A percentile compares a stretch with the other conserved stretches of the same genome.
Evolutionary conservation across 2,329 filamentous ascomycete genomes (phyloP).

Genomic region (Beauveria varroae): DNA sequence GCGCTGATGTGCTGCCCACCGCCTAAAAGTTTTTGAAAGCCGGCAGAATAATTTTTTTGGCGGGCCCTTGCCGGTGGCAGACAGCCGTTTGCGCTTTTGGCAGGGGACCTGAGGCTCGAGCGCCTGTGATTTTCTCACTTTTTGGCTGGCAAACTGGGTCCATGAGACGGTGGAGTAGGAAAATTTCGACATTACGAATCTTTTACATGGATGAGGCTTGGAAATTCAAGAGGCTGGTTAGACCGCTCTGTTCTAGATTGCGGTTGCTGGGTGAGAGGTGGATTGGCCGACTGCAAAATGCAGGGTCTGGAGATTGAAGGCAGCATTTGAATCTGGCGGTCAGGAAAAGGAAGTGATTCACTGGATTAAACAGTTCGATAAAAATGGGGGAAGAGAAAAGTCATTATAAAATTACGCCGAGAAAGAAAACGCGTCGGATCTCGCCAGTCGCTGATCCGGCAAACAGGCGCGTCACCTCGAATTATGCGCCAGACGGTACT

Average conservation of each 20-base stretch:
- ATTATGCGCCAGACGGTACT: neutral
- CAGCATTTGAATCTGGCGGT: neutral
- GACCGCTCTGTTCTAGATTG: conserved; percentile 2
- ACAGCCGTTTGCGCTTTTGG: neutral
- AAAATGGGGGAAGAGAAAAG: neutral
- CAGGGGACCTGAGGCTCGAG: neutral
- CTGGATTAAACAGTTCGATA: too few species aligned
- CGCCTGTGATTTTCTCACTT: neutral
- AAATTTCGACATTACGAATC: neutral
- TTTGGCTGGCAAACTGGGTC: neutral
- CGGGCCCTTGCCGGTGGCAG: neutral
- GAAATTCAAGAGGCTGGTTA: neutral
- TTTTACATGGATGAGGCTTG: neutral
- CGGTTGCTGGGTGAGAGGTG: conserved; percentile 5
- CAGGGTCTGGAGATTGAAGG: conserved; percentile 11
- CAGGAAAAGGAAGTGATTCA: neutral
- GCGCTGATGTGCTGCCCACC: conserved; percentile 21
- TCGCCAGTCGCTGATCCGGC: neutral
- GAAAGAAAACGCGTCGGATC: neutral
- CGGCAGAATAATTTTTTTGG: conserved; percentile 15
- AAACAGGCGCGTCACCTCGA: neutral
- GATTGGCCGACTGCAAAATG: conserved; percentile 11
- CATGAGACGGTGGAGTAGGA: neutral
- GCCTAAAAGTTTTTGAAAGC: conserved; percentile 20
- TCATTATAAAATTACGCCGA: too few species aligned